Percentiles rank a stretch among this genome's conserved stretches.
phyloP scores from a whole-genome alignment of 768 basidiomycete species.

The Paxillus rubicundulus region DNA sequence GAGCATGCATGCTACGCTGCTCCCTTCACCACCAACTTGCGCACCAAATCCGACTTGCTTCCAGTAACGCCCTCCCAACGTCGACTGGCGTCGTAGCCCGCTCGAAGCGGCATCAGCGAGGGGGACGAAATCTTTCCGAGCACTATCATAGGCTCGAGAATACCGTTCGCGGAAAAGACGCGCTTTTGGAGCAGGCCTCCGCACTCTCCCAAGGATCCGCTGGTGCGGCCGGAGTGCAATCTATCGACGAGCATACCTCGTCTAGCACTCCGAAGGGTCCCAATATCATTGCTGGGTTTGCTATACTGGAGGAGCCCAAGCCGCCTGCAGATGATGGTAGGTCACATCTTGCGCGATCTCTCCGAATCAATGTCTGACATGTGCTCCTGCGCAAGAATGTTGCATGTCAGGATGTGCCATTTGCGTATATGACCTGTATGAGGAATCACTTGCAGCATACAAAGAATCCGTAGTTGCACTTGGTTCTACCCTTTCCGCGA shows the following conservation, averaged over 20 bases:
- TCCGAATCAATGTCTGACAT: not conserved
- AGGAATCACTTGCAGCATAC: slow-evolving; percentile 67
- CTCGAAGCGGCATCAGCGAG: slow-evolving; percentile 16
- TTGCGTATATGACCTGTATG: slow-evolving; percentile 89
- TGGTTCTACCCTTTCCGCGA: slow-evolving; percentile 45
- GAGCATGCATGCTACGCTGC: slow-evolving; percentile 19
- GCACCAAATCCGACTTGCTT: slow-evolving; percentile 8
- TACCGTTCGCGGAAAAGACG: slow-evolving; percentile 44
- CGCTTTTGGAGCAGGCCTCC: slow-evolving; percentile 32
- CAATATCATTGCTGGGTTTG: slow-evolving; percentile 24
- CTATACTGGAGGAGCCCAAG: slow-evolving; percentile 59
- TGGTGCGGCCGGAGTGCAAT: slow-evolving; percentile 1
- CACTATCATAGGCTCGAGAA: slow-evolving; percentile 58
- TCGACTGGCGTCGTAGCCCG: not conserved
- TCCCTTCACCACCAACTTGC: not conserved
- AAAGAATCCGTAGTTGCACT: slow-evolving; percentile 50
- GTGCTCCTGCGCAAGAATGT: slow-evolving; percentile 55
- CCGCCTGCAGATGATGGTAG: slow-evolving; percentile 67
- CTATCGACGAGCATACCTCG: not conserved
- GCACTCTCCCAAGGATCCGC: slow-evolving; percentile 14
- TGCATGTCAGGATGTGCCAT: slow-evolving; percentile 94
- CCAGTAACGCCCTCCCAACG: not conserved
- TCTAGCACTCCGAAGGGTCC: not conserved
- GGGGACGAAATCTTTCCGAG: slow-evolving; percentile 59
- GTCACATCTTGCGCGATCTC: slow-evolving; percentile 11